Evolutionary conservation across 805 yeast genomes (phyloP), one percentile per base, ranked within the genome.

Genomic region (Yueomyces sp.): DNA sequence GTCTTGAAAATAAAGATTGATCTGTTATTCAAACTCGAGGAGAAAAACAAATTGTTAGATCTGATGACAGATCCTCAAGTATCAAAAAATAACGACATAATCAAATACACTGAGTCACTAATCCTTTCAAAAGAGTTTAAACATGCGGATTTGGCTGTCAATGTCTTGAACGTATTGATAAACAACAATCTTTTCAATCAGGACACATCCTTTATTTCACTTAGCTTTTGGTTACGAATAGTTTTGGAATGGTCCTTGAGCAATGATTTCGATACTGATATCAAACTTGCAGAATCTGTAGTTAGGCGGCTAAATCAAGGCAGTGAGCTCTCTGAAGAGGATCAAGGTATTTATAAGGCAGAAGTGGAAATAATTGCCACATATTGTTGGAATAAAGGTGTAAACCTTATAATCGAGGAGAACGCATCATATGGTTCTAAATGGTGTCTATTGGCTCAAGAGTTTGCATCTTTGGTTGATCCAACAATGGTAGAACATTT

Each of bases 341-440:
- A 29, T 38, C 38, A 3, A 31, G 49, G 28, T 36, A 36, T 31
- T 31, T 52, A 50, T 11, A 47, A 40, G 0, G 49, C 56, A 45
- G 70, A 66, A 41, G 42, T 64, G 32, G 70, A 67, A 49, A 60
- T 62, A 59, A 46, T 68, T 6, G 55, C 66, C 1, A 60, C 65
- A 2, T 48, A 54, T 1, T 53, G 63, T 39, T 68, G 72, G 72
- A 68, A 68, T 40, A 49, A 50, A 38, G 71, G 71, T 1, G 62
- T 67, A 3, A 55, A 52, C 26, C 36, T 42, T 3, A 46, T 61
- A 28, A 53, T 54, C 34, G 47, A 46, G 5, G 58, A 51, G 3
- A 49, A 58, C 2, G 51, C 49, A 26, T 26, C 39, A 1, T 41
- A 42, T 11, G 64, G 64, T 2, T 41, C 45, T 2, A 28, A 33